phyloP scores from a whole-genome alignment of 225 moss, liverwort and hornwort genomes.

The Marchantia polymorpha region DNA sequence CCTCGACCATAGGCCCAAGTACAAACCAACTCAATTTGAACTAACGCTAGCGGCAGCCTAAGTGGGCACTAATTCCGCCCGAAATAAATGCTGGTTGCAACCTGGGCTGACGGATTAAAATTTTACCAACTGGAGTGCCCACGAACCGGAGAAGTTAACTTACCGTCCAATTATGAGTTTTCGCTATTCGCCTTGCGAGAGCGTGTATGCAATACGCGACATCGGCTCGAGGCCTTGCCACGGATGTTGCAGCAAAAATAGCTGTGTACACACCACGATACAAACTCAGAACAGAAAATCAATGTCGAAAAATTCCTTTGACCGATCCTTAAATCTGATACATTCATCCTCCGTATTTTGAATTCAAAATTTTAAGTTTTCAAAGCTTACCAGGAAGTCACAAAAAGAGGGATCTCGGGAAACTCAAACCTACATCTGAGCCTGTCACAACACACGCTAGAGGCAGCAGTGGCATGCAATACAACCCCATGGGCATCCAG shows the following conservation, averaged over 20 bases:
- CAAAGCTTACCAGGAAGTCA: background rate
- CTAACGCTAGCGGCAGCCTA: background rate
- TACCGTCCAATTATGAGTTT: constrained; percentile 99
- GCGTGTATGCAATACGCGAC: constrained; percentile 98
- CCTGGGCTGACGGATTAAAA: no score
- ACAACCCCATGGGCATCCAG: background rate
- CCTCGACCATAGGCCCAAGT: background rate
- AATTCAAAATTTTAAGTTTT: no score
- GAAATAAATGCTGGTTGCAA: background rate
- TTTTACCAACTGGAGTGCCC: background rate
- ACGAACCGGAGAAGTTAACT: constrained; percentile 5
- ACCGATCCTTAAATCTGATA: no score
- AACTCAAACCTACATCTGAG: background rate
- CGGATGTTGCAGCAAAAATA: constrained; percentile 90
- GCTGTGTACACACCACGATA: constrained; percentile 43
- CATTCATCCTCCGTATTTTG: no score
- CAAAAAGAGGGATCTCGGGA: background rate
- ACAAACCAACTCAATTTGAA: background rate
- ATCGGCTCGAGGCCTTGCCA: constrained; percentile 92
- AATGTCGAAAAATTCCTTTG: background rate
- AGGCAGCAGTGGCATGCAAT: background rate
- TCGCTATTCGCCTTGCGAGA: constrained; percentile 94
- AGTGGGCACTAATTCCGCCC: background rate
- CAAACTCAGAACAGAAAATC: background rate
- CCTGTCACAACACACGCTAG: no score